Evolutionary conservation across 2,329 filamentous ascomycete genomes (phyloP), one percentile per base, ranked within the genome.

Genomic region (Dothistroma septosporum): DNA sequence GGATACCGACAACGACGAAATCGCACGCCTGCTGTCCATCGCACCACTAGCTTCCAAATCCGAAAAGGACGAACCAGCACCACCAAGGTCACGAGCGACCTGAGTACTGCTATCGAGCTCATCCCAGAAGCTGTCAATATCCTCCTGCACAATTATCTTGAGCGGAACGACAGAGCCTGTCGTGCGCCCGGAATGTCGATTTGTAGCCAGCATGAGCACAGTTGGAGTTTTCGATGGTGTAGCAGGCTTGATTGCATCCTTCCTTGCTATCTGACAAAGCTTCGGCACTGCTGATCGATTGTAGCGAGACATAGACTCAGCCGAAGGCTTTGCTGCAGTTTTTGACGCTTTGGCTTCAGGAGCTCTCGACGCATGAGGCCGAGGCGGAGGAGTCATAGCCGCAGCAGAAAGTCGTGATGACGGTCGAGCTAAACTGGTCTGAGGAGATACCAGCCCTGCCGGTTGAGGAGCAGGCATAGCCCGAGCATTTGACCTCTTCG

Each of bases 101-200:
- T 80, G 78, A 0, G 78, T 78, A 37, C 73, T 75, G 60, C 73
- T 78, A n/a, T 76, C 78, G 1, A 80, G 69, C n/a, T 79, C 77
- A 46, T 77, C 73, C 55, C 64, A 70, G 58, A 71, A 68, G 53
- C 53, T 59, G n/a, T 32, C 52, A 14, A 69, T 47, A n/a, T 72
- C 71, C 31, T 71, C 61, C 11, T 56, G 57, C 12, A 46, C 7
- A 4, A 9, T 31, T 22, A 32, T 28, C 12, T 47, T 11, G 28
- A 52, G 44, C 21, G 33, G 41, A 33, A 32, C 48, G 32, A 54
- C 46, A 53, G 57, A 11, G 4, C 28, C 7, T 32, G 10, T n/a
- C 19, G 32, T 21, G 9, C 12, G 1, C 21, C 16, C 12, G 8
- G n/a, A 2, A 24, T 57, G 44, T 37, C 46, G 48, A 21, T 57